Evolutionary conservation across 345 rosid species (phyloP).

Genomic region (Eucalyptus pauciflora): DNA sequence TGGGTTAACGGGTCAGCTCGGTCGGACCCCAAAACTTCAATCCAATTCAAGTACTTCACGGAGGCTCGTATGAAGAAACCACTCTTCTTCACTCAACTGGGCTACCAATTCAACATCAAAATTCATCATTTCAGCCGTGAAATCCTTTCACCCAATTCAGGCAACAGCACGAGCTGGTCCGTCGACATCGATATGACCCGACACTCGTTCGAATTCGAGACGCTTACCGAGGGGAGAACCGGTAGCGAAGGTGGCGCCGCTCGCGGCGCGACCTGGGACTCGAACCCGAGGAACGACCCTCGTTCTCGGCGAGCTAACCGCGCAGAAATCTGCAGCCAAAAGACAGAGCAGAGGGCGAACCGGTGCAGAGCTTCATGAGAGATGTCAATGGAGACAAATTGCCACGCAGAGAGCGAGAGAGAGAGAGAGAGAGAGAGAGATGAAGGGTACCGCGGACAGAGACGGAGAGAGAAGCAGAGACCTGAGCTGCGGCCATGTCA

Average conservation of each 20-base stretch:
- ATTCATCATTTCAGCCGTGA: not conserved
- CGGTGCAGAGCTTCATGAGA: not conserved
- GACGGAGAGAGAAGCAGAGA: conserved; percentile 41
- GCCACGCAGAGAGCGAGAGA: not conserved
- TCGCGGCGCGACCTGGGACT: conserved; percentile 16
- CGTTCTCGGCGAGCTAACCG: conserved; percentile 6
- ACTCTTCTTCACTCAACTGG: not conserved
- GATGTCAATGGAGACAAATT: not conserved
- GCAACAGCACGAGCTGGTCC: not conserved
- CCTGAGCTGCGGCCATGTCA: conserved; percentile 52
- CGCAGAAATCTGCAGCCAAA: conserved; percentile 19
- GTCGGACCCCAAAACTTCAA: not conserved
- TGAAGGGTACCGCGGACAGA: conserved; percentile 23
- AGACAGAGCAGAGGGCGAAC: not conserved
- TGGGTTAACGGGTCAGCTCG: not conserved
- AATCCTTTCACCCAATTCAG: not conserved
- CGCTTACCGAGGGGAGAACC: conserved; percentile 56
- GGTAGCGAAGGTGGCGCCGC: conserved; percentile 35
- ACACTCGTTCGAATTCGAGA: not conserved
- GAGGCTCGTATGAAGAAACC: not conserved
- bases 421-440: not conserved
- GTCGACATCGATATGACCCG: not conserved
- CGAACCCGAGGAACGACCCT: not conserved
- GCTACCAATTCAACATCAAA: not conserved
- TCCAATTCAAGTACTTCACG: not conserved